Base-by-base conservation (phyloP, 352 stramenopile species). In the Phytophthora brassicae region DNA sequence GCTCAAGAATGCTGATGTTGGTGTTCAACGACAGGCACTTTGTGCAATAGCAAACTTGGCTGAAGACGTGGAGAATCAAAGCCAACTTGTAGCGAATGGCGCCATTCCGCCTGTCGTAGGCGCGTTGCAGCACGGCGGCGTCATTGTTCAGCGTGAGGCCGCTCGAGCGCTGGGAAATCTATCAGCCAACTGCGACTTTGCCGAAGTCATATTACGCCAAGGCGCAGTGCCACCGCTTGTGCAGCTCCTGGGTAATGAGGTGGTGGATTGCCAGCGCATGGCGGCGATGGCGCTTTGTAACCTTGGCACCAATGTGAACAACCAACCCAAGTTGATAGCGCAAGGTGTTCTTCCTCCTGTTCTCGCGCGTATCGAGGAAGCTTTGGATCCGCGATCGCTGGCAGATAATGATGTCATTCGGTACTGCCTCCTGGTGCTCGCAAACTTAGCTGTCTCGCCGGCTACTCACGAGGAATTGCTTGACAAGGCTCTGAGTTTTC, bases 281-380 rank as follows among this genome's bases (percentile, higher is more conserved):
- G 90, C 91, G 4, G 85, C 91, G 33, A 98, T 99, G 94, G 93
- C 95, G 33, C 68, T 99, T 24, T 97, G 88, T 48, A 99, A 98
- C 58, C 63, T 99, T 17, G 92, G 84, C 19, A 97, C 90, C 19
- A 98, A 98, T 68, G 73, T 98, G 1, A 96, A 96, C 38, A 97
- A 98, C 59, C 94, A 98, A 60, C 66, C 79, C 1, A 92, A 97
- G 64, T 87, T 99, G 72, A 68, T 98, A 6, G 65, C 69, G 11
- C 69, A 84, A 35, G 90, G 89, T 16, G 86, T 98, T 16, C 78
- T 99, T 9, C 79, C 85, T 46, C 83, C 95, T 6, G 72, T 99
- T 14, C 76, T 98, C 13, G 84, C 81, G 0, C 88, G 97, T 20
- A 93, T 96, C 17, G 72, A 91, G 44, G 79, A 96, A 31, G 91